phyloP scores from a whole-genome alignment of 148 eudicot species.

The Fagopyrum homotropicum region DNA sequence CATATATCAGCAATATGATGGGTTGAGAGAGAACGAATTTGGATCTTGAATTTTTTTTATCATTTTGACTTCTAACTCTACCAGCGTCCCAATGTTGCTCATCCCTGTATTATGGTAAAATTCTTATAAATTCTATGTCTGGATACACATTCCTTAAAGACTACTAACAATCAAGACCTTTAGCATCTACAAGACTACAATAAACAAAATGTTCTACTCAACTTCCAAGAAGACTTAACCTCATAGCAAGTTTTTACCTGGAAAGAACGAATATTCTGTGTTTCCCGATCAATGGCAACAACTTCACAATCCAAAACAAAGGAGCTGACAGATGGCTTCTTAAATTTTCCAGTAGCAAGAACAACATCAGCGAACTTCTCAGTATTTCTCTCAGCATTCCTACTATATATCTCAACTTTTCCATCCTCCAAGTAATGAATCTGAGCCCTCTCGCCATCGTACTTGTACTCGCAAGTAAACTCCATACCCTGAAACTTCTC shows the following conservation, averaged over 20 bases:
- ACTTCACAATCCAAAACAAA: slow-evolving; percentile 92
- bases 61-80: background rate
- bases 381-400: slow-evolving; percentile 90
- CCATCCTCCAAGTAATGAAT: slow-evolving; percentile 95
- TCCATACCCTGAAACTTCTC: slow-evolving; percentile 91
- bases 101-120: background rate
- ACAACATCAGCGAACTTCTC: slow-evolving; percentile 94
- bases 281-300: slow-evolving; percentile 85
- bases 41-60: background rate
- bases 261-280: slow-evolving; percentile 81
- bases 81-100: background rate
- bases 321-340: slow-evolving; percentile 55
- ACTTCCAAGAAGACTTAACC: background rate
- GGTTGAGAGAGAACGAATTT: background rate
- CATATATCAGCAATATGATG: background rate
- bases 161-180: background rate
- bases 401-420: slow-evolving; percentile 81
- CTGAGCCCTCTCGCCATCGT: slow-evolving; percentile 99
- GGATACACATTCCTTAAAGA: background rate
- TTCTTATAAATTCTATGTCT: background rate
- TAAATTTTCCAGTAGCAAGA: slow-evolving; percentile 58
- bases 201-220: background rate
- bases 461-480: slow-evolving; percentile 91
- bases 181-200: background rate
- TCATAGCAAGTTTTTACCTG: slow-evolving; percentile 41